Base-by-base conservation (phyloP, 2,329 filamentous ascomycete species). In the Cordyceps javanica region DNA sequence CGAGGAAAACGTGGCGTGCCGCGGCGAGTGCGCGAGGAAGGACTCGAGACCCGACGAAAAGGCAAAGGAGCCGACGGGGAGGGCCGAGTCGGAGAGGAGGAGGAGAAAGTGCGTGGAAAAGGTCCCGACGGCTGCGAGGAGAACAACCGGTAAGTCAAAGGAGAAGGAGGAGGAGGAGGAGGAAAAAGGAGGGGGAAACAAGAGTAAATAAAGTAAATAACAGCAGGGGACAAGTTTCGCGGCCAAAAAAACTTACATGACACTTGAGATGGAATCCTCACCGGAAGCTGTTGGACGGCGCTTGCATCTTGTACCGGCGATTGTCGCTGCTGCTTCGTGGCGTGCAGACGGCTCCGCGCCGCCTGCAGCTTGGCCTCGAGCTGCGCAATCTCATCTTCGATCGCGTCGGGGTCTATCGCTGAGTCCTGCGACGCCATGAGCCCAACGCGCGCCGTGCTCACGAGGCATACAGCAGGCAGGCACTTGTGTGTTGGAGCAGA, bases 1-100 rank as follows among this genome's bases (percentile, higher is more conserved):
- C 46, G 75, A 72, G 44, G 82, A 68, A 71, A 91, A 88, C 23
- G 44, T n/a, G 74, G 69, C 21, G 73, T 67, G 8, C 19, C 70
- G 70, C 6, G 62, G 57, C 63, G 77, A 77, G 75, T 94, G 90
- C 3, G 87, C 86, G 19, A 92, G 83, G 70, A 88, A 93, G 41
- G 89, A 93, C 73, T 94, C 90, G 16, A 94, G 81, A 3, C 89
- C 89, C 64, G 84, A 88, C 75, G 86, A 90, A 75, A 93, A 94
- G 66, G 90, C 90, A 73, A 94, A 94, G n/a, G 89, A 90, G 58
- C 90, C 90, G 0, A 94, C 79, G 1, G 90, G 90, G 2, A 94
- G 82, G 14, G 89, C 88, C 1, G 90, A 92, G 75, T 94, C 90
- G 49, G 90, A 84, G 50, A 93, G 84, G 3, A 94, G 79, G 32